Conservation (phyloP, 106 monocot genomes). For the Hemerocallis citrina region DNA sequence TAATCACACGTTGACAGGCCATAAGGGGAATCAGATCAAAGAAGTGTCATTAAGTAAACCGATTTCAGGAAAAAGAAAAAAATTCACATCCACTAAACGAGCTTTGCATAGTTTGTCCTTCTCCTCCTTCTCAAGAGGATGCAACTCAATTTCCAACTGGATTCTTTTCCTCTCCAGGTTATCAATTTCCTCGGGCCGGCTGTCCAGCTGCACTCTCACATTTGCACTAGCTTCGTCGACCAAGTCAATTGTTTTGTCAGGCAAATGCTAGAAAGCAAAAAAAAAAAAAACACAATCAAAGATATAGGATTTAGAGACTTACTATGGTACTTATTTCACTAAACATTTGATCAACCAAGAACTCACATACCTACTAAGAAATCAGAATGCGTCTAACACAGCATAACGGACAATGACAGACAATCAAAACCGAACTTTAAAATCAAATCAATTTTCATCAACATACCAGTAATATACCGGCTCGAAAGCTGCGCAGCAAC, state of each 20-base stretch:
- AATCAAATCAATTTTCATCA: background rate
- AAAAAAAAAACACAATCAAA: background rate
- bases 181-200: slow-evolving; percentile 34
- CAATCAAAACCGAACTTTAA: too few relatives aligned
- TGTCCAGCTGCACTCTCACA: slow-evolving; percentile 48
- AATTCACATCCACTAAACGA: slow-evolving; percentile 62
- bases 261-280: slow-evolving; percentile 59
- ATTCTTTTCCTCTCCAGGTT: slow-evolving; percentile 43
- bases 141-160: slow-evolving; percentile 81
- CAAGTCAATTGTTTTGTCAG: slow-evolving; percentile 93
- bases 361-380: too few relatives aligned
- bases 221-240: slow-evolving; percentile 95
- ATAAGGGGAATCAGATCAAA: too few relatives aligned
- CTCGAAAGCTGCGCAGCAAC: slow-evolving; percentile 59
- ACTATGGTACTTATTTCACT: too few relatives aligned
- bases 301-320: too few relatives aligned
- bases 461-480: slow-evolving; percentile 48
- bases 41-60: too few relatives aligned
- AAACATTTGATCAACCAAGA: too few relatives aligned
- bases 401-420: too few relatives aligned
- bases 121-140: slow-evolving; percentile 93
- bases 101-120: slow-evolving; percentile 95
- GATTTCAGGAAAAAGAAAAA: too few relatives aligned
- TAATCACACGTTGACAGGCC: background rate
- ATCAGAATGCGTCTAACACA: too few relatives aligned